phyloP scores from a whole-genome alignment of 2,329 filamentous ascomycete genomes.

The Diplodia sapinea region DNA sequence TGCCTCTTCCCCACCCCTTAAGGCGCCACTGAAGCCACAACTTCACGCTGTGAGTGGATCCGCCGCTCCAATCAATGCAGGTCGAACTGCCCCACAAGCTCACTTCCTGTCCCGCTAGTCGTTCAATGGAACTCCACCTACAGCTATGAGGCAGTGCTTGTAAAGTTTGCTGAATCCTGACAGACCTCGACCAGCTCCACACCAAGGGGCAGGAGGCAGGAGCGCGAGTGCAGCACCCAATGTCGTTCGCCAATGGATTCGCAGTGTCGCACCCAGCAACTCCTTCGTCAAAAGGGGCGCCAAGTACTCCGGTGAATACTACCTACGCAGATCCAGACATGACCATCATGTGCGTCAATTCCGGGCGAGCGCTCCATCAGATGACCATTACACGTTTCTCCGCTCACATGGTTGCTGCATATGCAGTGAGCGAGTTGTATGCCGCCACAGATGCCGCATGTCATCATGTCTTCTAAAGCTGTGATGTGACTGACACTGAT shows the following conservation, averaged over 20 bases:
- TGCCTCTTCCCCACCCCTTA: neutral
- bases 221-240: neutral
- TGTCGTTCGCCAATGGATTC: neutral
- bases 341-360: neutral
- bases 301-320: neutral
- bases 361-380: neutral
- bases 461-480: too few species aligned
- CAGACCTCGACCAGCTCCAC: neutral
- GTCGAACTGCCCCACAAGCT: neutral
- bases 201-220: neutral
- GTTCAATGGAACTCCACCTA: neutral
- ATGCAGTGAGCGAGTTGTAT: neutral
- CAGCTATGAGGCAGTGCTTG: neutral
- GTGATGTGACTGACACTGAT: neutral
- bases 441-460: neutral
- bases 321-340: neutral
- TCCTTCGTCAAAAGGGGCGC: neutral
- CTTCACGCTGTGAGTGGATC: neutral
- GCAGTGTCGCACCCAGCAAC: neutral
- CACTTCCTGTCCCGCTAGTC: neutral
- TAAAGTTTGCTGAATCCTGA: neutral
- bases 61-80: neutral
- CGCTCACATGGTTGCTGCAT: neutral
- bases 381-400: neutral
- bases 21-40: neutral